A percentile compares a stretch with the other conserved stretches of the same genome.
phyloP scores from a whole-genome alignment of 106 monocot species.

The Phalaenopsis aphrodite region DNA sequence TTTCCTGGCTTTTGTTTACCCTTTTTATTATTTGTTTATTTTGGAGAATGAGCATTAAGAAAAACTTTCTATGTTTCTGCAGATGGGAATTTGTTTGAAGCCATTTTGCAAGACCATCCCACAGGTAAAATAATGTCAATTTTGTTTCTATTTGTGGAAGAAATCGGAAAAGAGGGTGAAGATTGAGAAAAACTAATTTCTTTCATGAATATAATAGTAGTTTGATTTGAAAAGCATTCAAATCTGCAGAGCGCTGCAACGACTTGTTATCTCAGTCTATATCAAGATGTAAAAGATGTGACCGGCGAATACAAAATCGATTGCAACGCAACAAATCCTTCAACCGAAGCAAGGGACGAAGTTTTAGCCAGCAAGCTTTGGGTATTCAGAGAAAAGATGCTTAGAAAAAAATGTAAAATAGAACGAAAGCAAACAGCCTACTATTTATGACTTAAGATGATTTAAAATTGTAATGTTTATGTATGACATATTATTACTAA shows the following conservation, averaged over 20 bases:
- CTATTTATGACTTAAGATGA: no score
- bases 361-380: constrained; percentile 18
- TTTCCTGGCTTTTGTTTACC: background rate
- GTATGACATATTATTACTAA: no score
- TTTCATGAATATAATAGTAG: no score
- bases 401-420: constrained; percentile 8
- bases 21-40: no score
- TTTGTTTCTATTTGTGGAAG: background rate
- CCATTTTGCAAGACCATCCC: constrained; percentile 47
- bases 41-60: background rate
- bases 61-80: background rate
- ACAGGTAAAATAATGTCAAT: constrained; percentile 22
- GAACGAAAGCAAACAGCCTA: background rate
- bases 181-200: no score
- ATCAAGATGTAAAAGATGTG: constrained; percentile 21
- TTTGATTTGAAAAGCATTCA: no score
- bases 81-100: constrained; percentile 16
- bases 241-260: constrained; percentile 23
- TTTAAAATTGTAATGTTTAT: no score
- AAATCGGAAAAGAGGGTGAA: background rate
- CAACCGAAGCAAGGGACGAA: constrained; percentile 12
- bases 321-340: constrained; percentile 26
- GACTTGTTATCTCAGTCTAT: constrained; percentile 29
- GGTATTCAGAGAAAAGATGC: constrained; percentile 22
- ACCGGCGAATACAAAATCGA: constrained; percentile 28